Evolutionary conservation across 208 protist species (phyloP), one percentile per base, ranked within the genome.

Genomic region (Strigomonas oncopelti): DNA sequence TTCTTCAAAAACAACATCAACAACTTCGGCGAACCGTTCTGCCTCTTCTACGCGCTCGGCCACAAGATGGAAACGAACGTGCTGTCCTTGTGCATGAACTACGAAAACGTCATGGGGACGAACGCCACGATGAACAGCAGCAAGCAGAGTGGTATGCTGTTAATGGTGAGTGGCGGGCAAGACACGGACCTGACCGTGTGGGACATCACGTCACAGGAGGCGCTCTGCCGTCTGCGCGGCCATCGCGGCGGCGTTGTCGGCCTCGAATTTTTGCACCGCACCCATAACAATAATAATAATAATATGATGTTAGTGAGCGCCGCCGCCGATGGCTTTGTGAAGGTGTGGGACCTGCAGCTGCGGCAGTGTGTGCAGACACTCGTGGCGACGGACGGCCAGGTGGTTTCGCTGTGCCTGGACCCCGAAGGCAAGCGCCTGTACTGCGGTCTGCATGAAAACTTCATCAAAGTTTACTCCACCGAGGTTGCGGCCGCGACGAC

Each of bases 131-230:
- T 36, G 16, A 28, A 22, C 27, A 22, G 29, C 22, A 13, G n/a
- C 22, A 22, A 32, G 7, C 42, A 22, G 9, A 16, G 16, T 16
- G 46, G 46, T 2, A 14, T 22, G 18, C 20, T 22, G 11, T 16
- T 52, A 2, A 5, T 52, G 46, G 7, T 86, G 0, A 58, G 76
- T 27, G 98, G 94, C 16, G 87, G 88, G 1, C 84, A 92, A 34
- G 98, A 99, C 80, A 99, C 97, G 4, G 96, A 99, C 70, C 85
- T 99, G 55, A 97, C 99, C 9, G 85, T 99, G 14, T 99, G 98
- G 98, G 98, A 99, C 77, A 70, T 99, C 24, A 75, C 81, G 14
- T 79, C 77, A 14, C 75, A 91, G 58, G 88, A 95, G 72, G 61
- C 88, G 0, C 45, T 71, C 8, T 96, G 83, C 70, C 85, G 91